Percentiles rank a stretch among this genome's conserved stretches.
phyloP scores from a whole-genome alignment of 169 alveolate genomes.

The Plasmodium gallinaceum region DNA sequence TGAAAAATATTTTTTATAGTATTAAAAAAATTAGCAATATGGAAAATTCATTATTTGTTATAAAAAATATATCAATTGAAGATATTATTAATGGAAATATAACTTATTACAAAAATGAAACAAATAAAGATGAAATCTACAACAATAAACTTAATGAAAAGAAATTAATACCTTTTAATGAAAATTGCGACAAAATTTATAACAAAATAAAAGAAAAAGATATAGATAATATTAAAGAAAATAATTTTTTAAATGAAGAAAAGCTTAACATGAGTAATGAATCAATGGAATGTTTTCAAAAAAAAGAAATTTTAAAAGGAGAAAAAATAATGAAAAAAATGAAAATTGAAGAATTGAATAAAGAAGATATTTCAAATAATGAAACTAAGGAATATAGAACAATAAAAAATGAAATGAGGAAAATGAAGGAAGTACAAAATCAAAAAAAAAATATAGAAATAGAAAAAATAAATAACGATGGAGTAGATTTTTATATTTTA shows the following conservation, averaged over 20 bases:
- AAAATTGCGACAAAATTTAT: background rate
- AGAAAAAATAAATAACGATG: background rate
- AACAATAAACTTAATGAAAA: background rate
- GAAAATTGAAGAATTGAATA: background rate
- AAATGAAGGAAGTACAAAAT: background rate
- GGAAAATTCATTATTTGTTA: slow-evolving; percentile 16
- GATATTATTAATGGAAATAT: slow-evolving; percentile 35
- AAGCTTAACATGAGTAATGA: too few species aligned
- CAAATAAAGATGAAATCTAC: background rate
- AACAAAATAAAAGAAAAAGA: background rate
- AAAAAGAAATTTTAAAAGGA: background rate
- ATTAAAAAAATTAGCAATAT: slow-evolving; percentile 40
- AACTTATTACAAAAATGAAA: slow-evolving; percentile 4
- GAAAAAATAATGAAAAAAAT: background rate
- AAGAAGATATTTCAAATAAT: background rate
- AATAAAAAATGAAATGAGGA: background rate
- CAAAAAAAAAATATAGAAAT: background rate
- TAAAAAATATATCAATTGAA: slow-evolving; percentile 17
- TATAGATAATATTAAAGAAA: too few species aligned
- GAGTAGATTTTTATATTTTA: background rate
- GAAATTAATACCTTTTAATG: background rate
- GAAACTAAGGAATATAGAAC: background rate
- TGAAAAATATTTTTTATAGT: slow-evolving; percentile 43
- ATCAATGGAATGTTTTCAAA: background rate
- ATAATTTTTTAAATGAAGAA: too few species aligned